Percentiles rank a stretch among this genome's conserved stretches.
Conservation (phyloP, 441 rosid genomes). For the Mallotus repandus region DNA sequence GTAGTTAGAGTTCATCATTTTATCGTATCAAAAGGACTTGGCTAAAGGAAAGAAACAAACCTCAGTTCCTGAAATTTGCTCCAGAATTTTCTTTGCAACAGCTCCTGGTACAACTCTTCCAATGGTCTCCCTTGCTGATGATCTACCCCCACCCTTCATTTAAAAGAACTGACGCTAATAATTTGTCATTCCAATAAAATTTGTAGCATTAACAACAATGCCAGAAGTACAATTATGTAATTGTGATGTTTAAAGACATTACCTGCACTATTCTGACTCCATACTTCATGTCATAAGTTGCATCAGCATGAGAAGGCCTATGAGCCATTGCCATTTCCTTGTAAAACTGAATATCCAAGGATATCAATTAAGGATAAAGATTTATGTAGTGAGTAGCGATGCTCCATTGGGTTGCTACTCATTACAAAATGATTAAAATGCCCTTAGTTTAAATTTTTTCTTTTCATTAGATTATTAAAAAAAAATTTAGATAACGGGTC, state of each 20-base stretch:
- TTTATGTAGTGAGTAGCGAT: too few species aligned
- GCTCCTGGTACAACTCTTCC: constrained; percentile 99
- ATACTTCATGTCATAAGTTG: constrained; percentile 98
- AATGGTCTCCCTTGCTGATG: constrained; percentile 97
- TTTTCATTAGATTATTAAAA: too few species aligned
- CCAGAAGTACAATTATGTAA: neutral
- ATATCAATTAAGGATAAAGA: too few species aligned
- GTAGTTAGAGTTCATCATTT: too few species aligned
- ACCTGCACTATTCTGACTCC: constrained; percentile 96
- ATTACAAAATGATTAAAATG: too few species aligned
- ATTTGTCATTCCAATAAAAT: too few species aligned
- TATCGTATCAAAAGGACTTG: too few species aligned
- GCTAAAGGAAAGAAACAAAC: constrained; percentile 34
- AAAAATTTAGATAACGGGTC: too few species aligned
- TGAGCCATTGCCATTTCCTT: constrained; percentile 89
- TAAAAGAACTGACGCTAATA: constrained; percentile 19
- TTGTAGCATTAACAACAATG: neutral
- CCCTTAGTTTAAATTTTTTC: too few species aligned
- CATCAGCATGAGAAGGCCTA: constrained; percentile 98
- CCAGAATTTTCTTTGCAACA: constrained; percentile 91
- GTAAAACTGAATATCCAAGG: constrained; percentile 62
- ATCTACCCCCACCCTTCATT: constrained; percentile 94
- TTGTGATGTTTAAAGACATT: constrained; percentile 12
- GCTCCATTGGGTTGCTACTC: too few species aligned
- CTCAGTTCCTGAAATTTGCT: constrained; percentile 77